Base-by-base conservation (phyloP, 169 alveolate species). In the Eimeria mitis region DNA sequence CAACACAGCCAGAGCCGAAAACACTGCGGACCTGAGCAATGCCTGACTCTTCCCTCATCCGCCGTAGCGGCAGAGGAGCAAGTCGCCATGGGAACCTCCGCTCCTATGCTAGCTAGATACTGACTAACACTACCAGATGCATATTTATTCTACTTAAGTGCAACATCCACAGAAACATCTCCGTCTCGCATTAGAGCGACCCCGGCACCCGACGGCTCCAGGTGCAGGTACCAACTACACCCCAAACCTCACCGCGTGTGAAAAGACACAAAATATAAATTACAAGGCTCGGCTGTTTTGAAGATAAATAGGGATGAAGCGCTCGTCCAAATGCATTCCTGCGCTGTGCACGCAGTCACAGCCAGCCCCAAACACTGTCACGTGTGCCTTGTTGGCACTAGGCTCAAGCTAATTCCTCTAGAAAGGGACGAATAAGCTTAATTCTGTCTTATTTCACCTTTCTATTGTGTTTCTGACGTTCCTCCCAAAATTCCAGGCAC, bases 331-430 rank as follows among this genome's bases (percentile, higher is more conserved):
- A 73, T 54, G 16, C 54, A 73, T 19, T 73, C 16, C 54, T 5
- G 83, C 54, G 83, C 83, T 16, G 16, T 73, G 54, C 83, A 40
- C 56, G 83, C 83, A 73, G 83, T 73, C 78, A 8, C 83, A 73
- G 28, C 83, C 83, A 73, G 83, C 83, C 83, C 83, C 83, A 73
- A 73, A 73, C 83, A 73, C 34, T 73, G 68, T 59, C 83, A 73
- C 83, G 83, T 40, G 83, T 73, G 83, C 83, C 83, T 73, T 73
- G 83, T 73, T 73, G 83, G 83, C 52, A 73, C 34, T 37, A 73
- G 83, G 83, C 52, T 73, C 83, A 73, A 71, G 54, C 52, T 73
- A 73, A 73, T 73, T 40, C 83, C 83, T 37, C 83, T 73, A 73
- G 83, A 73, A 56, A 40, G 83, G 83, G 83, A 21, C 83, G 40